These are phyloP conservation scores for Decorospora gaudefroyi DNA, from an alignment of 2,329 filamentous ascomycete species.

Conservation along the genomic window DNA sequence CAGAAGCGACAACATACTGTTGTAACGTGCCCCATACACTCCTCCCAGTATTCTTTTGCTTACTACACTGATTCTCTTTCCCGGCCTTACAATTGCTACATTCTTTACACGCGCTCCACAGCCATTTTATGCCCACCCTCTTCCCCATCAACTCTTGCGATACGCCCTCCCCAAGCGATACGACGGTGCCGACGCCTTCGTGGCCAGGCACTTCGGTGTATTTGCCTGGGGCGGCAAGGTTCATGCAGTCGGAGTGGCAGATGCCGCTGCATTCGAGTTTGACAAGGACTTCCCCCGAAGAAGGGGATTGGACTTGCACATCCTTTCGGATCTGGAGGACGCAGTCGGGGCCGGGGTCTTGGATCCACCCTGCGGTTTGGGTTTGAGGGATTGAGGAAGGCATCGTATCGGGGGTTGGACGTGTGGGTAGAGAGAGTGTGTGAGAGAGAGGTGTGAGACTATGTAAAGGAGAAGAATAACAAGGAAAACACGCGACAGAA, in stretches of 20 bases:
- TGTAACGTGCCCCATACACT: constrained; percentile 46
- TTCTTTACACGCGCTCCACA: constrained; percentile 50
- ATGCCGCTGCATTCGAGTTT: constrained; percentile 56
- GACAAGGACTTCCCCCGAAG: constrained; percentile 51
- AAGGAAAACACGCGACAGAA: not conserved
- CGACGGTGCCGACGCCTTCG: constrained; percentile 53
- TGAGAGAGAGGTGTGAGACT: too few species aligned
- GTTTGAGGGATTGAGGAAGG: constrained; percentile 32
- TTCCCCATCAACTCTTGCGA: constrained; percentile 36
- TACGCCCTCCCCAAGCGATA: constrained; percentile 42
- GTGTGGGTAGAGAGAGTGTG: not conserved
- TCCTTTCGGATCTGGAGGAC: constrained; percentile 45
- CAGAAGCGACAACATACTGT: constrained; percentile 43
- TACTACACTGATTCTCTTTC: constrained; percentile 50
- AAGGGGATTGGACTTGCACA: constrained; percentile 46
- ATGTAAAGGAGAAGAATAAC: too few species aligned
- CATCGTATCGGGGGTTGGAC: not conserved
- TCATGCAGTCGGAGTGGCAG: constrained; percentile 56
- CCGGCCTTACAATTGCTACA: constrained; percentile 47
- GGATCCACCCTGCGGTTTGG: constrained; percentile 47
- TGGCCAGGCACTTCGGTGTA: constrained; percentile 56
- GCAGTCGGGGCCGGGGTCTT: constrained; percentile 43
- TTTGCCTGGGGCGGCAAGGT: constrained; percentile 50
- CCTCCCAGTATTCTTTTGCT: constrained; percentile 51
- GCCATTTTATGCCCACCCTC: constrained; percentile 54